Conservation (phyloP, 2,329 filamentous ascomycete species). For the Alternaria atra region DNA sequence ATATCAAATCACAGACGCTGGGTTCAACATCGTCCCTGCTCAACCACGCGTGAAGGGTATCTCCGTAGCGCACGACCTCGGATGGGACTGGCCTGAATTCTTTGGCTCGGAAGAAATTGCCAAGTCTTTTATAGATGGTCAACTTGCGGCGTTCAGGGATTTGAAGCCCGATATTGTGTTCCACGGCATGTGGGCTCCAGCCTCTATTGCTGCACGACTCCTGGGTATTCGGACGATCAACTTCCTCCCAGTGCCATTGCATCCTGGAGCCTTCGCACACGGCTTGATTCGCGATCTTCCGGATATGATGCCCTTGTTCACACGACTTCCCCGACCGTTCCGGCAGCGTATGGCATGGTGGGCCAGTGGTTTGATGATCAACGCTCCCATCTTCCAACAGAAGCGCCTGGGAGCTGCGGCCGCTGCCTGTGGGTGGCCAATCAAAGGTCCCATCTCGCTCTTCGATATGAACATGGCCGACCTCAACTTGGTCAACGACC, state of each 20-base stretch:
- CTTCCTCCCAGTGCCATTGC: constrained; percentile 44
- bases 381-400: constrained; percentile 46
- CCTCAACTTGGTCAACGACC: constrained; percentile 46
- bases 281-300: constrained; percentile 46
- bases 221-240: constrained; percentile 45
- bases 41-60: constrained; percentile 43
- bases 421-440: constrained; percentile 39
- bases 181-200: constrained; percentile 48
- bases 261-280: constrained; percentile 38
- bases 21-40: constrained; percentile 43
- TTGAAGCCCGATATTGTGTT: constrained; percentile 46
- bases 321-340: constrained; percentile 41
- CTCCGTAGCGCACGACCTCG: constrained; percentile 44
- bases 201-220: constrained; percentile 42
- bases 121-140: constrained; percentile 43
- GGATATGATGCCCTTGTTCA: constrained; percentile 45
- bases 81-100: constrained; percentile 48
- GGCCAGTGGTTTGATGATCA: constrained; percentile 39
- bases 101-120: constrained; percentile 46
- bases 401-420: constrained; percentile 43
- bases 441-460: constrained; percentile 41
- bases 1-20: constrained; percentile 42
- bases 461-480: constrained; percentile 50
- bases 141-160: constrained; percentile 39
- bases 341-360: constrained; percentile 39